Base-by-base conservation (phyloP, 2,329 filamentous ascomycete species). In the Cladorrhinum sp. region DNA sequence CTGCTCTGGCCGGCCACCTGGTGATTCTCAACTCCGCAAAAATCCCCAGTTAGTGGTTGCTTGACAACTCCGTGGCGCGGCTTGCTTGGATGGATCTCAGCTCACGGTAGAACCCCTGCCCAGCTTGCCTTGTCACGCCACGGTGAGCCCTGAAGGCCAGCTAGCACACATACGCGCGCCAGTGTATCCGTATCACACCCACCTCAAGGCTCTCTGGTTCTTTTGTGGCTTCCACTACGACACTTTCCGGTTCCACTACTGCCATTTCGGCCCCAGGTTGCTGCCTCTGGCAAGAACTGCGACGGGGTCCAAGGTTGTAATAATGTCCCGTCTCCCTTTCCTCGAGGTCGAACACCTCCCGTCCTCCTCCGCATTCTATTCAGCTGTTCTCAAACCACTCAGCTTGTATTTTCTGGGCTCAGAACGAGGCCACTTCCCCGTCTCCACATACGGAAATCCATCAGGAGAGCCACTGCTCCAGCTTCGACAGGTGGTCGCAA, bases 361-460 rank as follows among this genome's bases (percentile, higher is more conserved):
- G 58, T 85, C 87, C 36, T 90, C 92, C 2, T 86, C 89, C 54
- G 95, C 91, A 7, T 96, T 96, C 78, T 96, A 92, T 75, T 84
- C 92, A 22, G 84, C 89, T 64, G 82, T 92, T 65, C 81, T 91
- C 7, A 90, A 93, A 67, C 89, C 91, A 2, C 81, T 96, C 22
- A 90, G 90, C 38, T 86, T 96, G 63, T 83, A 83, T 62, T 96
- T 87, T 72, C 81, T 91, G 64, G 76, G 74, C 54, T 69, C 75
- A 50, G 72, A 68, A 52, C 58, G 62, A 58, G 62, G 65, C 10
- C 50, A 62, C 32, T 66, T 65, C 61, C 65, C 73, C 4, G 75
- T 74, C 20, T 73, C 81, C 64, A 75, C 76, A 50, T 83, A 77
- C 68, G 80, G 80, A 57, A 67, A 70, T 24, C 68, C 68, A 49